phyloP scores from a whole-genome alignment of 2,329 filamentous ascomycete species.

The Chalara sp. region DNA sequence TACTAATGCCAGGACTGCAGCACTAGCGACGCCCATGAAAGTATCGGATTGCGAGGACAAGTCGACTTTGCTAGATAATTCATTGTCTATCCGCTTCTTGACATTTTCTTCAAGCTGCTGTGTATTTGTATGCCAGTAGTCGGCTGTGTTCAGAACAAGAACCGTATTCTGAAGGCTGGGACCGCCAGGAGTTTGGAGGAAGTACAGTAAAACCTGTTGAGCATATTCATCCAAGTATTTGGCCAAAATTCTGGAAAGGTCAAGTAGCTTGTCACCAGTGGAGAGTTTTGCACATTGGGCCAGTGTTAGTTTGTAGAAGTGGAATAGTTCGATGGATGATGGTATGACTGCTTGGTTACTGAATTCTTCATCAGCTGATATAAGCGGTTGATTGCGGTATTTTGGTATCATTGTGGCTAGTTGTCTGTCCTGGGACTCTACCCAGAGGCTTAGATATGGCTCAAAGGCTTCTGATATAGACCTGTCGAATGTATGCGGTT shows the following conservation, averaged over 20 bases:
- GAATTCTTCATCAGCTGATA: conserved; percentile 85
- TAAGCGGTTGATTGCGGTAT: conserved; percentile 76
- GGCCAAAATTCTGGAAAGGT: conserved; percentile 77
- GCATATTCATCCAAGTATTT: conserved; percentile 95
- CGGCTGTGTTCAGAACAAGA: conserved; percentile 88
- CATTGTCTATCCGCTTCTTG: conserved; percentile 78
- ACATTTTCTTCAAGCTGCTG: conserved; percentile 93
- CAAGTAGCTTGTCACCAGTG: conserved; percentile 77
- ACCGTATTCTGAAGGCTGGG: conserved; percentile 68
- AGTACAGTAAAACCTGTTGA: conserved; percentile 79
- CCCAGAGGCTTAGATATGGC: conserved; percentile 94
- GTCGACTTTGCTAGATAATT: conserved; percentile 70
- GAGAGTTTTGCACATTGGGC: conserved; percentile 96
- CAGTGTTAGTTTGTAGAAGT: conserved; percentile 89
- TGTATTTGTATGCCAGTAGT: conserved; percentile 93
- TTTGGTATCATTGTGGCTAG: conserved; percentile 77
- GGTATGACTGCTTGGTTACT: conserved; percentile 81
- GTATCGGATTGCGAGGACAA: conserved; percentile 89
- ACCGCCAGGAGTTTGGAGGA: conserved; percentile 45
- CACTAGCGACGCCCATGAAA: conserved; percentile 90
- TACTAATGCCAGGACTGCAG: conserved; percentile 77
- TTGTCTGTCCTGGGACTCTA: conserved; percentile 90
- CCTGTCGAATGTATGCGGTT: conserved; percentile 73
- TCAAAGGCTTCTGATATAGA: conserved; percentile 96
- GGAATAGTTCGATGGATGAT: conserved; percentile 93